Percentiles rank a stretch among this genome's conserved stretches.
Evolutionary conservation across 768 basidiomycete genomes (phyloP).

Genomic region (Phanerochaete carnosa): DNA sequence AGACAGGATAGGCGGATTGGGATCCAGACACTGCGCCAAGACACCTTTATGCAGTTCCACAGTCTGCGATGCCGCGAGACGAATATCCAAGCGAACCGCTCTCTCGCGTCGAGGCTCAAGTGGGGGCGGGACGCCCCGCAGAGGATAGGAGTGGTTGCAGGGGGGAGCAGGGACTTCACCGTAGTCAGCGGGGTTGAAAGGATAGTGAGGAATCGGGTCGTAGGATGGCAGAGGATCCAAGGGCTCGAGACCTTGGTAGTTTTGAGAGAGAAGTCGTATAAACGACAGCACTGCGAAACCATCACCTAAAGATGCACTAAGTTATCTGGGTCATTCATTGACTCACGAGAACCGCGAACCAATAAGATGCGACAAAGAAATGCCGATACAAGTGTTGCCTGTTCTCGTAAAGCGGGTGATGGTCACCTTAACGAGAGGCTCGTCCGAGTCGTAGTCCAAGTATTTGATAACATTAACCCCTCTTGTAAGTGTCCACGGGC

Average conservation of each 20-base stretch:
- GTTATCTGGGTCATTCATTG: background rate
- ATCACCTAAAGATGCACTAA: constrained; percentile 7
- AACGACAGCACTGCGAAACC: constrained; percentile 5
- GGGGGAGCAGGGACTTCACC: background rate
- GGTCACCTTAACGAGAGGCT: constrained; percentile 10
- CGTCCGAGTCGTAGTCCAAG: constrained; percentile 5
- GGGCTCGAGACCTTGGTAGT: constrained; percentile 13
- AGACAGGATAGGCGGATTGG: background rate
- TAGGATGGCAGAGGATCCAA: constrained; percentile 13
- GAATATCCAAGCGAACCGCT: constrained; percentile 9
- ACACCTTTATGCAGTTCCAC: constrained; percentile 5
- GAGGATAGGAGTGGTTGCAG: background rate
- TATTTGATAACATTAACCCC: background rate
- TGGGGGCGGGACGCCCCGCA: constrained; percentile 1
- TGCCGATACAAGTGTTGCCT: constrained; percentile 12
- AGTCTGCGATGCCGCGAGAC: constrained; percentile 9
- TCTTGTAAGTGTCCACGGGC: constrained; percentile 6
- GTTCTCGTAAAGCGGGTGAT: constrained; percentile 9
- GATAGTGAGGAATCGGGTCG: background rate
- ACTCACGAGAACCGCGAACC: background rate
- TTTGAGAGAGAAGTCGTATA: constrained; percentile 14
- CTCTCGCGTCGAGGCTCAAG: background rate
- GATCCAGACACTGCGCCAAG: background rate
- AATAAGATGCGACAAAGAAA: constrained; percentile 5
- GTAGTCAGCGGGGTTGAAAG: constrained; percentile 1